A percentile compares a stretch with the other conserved stretches of the same genome.
phyloP scores from a whole-genome alignment of 2,329 filamentous ascomycete species.

The Diplodia sapinea region DNA sequence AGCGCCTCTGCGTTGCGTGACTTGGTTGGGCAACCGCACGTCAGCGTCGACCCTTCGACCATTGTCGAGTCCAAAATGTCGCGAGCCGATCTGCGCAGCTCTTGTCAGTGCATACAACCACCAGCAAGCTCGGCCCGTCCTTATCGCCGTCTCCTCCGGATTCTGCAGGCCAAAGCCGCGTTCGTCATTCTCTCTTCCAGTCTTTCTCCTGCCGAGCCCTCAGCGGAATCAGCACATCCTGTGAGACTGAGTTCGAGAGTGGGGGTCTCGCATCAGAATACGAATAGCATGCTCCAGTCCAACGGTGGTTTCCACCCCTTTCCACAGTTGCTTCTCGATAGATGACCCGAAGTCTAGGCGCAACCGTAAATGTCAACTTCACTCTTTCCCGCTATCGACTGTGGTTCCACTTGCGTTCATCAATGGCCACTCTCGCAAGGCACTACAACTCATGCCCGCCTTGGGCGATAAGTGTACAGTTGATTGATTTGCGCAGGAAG shows the following conservation, averaged over 20 bases:
- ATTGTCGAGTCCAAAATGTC: constrained; percentile 16
- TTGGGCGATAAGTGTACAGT: not conserved
- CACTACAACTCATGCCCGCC: not conserved
- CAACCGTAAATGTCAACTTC: not conserved
- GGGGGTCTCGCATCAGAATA: not conserved
- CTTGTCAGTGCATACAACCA: not conserved
- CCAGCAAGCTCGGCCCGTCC: not conserved
- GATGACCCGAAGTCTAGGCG: not conserved
- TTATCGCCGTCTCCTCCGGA: not conserved
- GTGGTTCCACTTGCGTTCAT: not conserved
- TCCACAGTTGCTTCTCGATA: not conserved
- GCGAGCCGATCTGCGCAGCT: constrained; percentile 1
- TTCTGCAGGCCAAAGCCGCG: not conserved
- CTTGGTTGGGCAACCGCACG: constrained; percentile 26
- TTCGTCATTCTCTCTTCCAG: not conserved
- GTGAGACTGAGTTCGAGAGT: not conserved
- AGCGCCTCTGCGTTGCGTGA: constrained; percentile 19
- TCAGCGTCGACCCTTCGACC: constrained; percentile 13
- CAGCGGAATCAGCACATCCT: not conserved
- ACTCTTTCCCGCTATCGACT: not conserved
- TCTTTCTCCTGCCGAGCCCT: not conserved
- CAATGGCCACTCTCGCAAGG: not conserved
- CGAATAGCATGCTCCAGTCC: not conserved
- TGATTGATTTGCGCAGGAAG: not conserved
- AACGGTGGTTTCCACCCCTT: not conserved